Base-by-base conservation (phyloP, 129 eudicot species). In the Chrysanthemum seticuspe region DNA sequence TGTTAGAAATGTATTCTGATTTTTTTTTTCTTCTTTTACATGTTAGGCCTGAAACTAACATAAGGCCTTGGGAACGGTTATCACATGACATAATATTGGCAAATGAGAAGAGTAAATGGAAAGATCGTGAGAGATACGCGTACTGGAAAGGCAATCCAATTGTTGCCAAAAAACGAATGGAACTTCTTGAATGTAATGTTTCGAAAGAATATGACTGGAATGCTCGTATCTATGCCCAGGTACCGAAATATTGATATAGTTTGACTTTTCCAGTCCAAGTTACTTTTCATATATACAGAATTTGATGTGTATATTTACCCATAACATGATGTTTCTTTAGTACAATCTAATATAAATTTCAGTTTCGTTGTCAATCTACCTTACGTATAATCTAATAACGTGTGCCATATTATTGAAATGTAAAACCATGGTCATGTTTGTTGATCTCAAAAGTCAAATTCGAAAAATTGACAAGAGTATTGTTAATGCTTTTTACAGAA, bases 31-130 rank as follows among this genome's bases (percentile, higher is more conserved):
- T 27, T 0, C 16, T 27, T 14, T 53, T 25, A 25, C 49, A 31
- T 67, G 63, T 47, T 57, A 81, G 84, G 84, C 84, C 84, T n/a
- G 84, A 81, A 27, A 76, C 76, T 70, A 81, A 81, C 23, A n/a
- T 81, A 48, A 81, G 72, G 45, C 81, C 81, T 11, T 81, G 84
- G 84, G 81, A 73, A 76, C 67, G 68, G 23, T 64, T 81, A 64
- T 54, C 71, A 73, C 58, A 76, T 63, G 78, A 81, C 4, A 60
- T 81, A 49, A 68, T 55, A 60, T 80, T 75, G 71, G 84, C 81
- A 50, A 81, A 81, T 57, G 67, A 0, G 23, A 75, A 80, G 72
- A 75, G 14, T 4, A 71, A 65, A 56, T 81, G 84, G 84, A 57
- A 70, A 16, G 81, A 81, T 54, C 65, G 84, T 61, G 77, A 81